Conservation (phyloP, 2,329 filamentous ascomycete species). For the Pseudocercospora macadamiae region DNA sequence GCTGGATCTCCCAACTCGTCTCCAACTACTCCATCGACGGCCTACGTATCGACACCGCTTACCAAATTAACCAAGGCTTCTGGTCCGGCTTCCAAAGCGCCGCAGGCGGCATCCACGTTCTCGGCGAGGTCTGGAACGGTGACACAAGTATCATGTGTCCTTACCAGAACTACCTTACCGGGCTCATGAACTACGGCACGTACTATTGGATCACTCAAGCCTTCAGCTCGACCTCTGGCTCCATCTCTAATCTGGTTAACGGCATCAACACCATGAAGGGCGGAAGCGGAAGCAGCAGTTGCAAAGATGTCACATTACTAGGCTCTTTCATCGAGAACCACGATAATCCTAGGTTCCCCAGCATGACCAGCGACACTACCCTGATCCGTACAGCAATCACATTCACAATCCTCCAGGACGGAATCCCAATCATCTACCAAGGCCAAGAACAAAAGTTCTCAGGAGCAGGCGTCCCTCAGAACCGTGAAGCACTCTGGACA, state of each 20-base stretch:
- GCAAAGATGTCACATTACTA: conserved; percentile 42
- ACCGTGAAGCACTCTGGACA: conserved; percentile 44
- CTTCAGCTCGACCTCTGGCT: conserved; percentile 39
- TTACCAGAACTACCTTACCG: conserved; percentile 46
- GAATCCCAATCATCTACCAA: conserved; percentile 66
- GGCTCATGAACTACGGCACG: conserved; percentile 52
- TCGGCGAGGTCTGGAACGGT: conserved; percentile 49
- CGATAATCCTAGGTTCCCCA: conserved; percentile 44
- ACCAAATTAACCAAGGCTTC: conserved; percentile 47
- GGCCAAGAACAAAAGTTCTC: conserved; percentile 64
- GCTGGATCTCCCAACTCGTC: conserved; percentile 63
- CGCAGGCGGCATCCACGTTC: conserved; percentile 40
- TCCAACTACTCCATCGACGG: conserved; percentile 62
- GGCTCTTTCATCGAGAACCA: conserved; percentile 43
- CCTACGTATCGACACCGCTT: conserved; percentile 52
- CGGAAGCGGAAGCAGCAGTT: conserved; percentile 29
- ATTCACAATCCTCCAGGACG: conserved; percentile 61
- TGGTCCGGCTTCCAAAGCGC: conserved; percentile 41
- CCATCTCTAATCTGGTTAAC: conserved; percentile 42
- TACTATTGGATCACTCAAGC: conserved; percentile 41
- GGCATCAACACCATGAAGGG: conserved; percentile 32
- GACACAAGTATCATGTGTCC: conserved; percentile 40
- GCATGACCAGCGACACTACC: conserved; percentile 53
- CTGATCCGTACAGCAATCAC: conserved; percentile 63
- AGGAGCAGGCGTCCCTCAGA: conserved; percentile 34